Base-by-base conservation (phyloP, 169 alveolate species). In the Amoebophrya sp. region DNA sequence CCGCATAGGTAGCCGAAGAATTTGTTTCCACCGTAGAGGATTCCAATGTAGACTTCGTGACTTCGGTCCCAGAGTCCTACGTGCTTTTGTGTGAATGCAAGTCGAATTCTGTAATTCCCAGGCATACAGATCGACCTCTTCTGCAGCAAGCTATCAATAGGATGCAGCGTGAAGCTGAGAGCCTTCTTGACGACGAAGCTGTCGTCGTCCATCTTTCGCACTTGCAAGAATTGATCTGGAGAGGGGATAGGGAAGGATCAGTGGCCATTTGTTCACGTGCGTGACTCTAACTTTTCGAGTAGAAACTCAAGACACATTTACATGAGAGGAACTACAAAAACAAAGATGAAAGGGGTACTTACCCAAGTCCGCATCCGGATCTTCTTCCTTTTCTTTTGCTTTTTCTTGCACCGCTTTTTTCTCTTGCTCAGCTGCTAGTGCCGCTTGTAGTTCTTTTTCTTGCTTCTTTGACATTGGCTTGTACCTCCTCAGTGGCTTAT, bases 131-230 rank as follows among this genome's bases (percentile, higher is more conserved):
- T 65, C 3, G 83, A 26, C 39, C 83, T 29, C 26, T 65, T 65
- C 83, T 65, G 83, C 36, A 65, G 26, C 36, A 65, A 26, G 83
- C 39, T 26, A 36, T 65, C 83, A 65, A 65, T 26, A 1, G 83
- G 83, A 29, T 65, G 18, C 83, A 65, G 26, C 3, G 83, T 26
- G n/a, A 65, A 65, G 1, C 39, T 36, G 0, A 65, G 83, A 26
- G 83, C 83, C 83, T 65, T 65, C 26, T 65, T 65, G 33, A 65
- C n/a, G 3, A 65, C 83, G 38, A 29, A 65, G n/a, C 36, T 12
- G 38, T 65, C 36, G 33, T 65, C 83, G 83, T 65, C 83, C 83
- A 26, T 36, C 83, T 65, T 65, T 10, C 83, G 83, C 83, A 65
- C 83, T 65, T 6, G 83, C 83, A 65, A 26, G 33, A 65, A 65